Base-by-base conservation (phyloP, 1,139 yeast genomes). In the Kodamaea suecica region DNA sequence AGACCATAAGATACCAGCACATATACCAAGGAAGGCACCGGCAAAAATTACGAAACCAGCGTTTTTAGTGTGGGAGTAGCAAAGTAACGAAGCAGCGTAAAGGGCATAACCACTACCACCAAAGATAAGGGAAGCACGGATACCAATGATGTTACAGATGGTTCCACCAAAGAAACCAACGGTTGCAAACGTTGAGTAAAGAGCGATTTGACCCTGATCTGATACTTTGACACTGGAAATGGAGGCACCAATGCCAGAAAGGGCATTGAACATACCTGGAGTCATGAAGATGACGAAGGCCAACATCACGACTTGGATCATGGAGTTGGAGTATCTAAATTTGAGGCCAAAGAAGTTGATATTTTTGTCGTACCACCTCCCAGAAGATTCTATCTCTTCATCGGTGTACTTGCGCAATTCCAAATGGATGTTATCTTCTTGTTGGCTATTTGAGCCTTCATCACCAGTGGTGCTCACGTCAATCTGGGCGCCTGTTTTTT, bases 91-190 rank as follows among this genome's bases (percentile, higher is more conserved):
- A 16, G 70, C 75, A 34, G 77, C 65, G 52, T 78, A 78, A 37
- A 78, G 41, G 30, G 76, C 70, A 52, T 78, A 78, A 29, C 83
- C 82, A 31, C 66, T 45, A 35, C 80, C 78, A 35, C 84, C 83
- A 43, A 75, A 53, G 41, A 70, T 59, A 30, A 78, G 60, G 39
- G 76, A 63, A 33, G 61, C 59, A 42, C 68, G 61, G 21, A 71
- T 63, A 38, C 84, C 84, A 29, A 78, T 52, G 12, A 59, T 50
- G 59, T 78, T 78, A 53, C 76, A 70, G 38, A 78, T 65, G 37
- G 80, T 69, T 47, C 84, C 84, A 20, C 78, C 74, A 43, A 78
- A 70, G 58, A 78, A 74, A 33, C 83, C 84, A 37, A 76, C 52
- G 16, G 75, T 66, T 13, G 80, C 78, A 49, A 77, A 78, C 1